Evolutionary conservation across 2,329 filamentous ascomycete genomes (phyloP).

Genomic region (Graphilbum sp.): DNA sequence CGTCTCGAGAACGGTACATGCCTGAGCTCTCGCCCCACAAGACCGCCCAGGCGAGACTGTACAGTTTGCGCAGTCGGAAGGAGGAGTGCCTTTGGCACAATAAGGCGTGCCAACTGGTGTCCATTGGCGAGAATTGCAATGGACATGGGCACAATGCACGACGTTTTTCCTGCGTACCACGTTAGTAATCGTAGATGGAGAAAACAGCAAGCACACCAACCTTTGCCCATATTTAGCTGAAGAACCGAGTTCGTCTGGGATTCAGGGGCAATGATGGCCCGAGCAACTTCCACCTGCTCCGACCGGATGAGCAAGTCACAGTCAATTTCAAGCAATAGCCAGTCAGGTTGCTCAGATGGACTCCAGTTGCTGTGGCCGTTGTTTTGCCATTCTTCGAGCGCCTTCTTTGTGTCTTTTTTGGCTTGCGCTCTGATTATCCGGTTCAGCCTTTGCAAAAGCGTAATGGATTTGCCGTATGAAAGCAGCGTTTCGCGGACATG

Average conservation of each 20-base stretch:
- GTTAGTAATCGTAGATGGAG: neutral
- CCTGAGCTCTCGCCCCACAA: conserved; percentile 33
- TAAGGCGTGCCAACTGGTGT: conserved; percentile 29
- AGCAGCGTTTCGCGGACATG: conserved; percentile 24
- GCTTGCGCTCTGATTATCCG: conserved; percentile 21
- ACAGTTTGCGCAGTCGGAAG: conserved; percentile 41
- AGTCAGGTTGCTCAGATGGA: conserved; percentile 37
- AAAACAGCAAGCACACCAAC: conserved; percentile 13
- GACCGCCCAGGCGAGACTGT: conserved; percentile 34
- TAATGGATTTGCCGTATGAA: conserved; percentile 24
- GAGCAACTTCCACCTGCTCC: conserved; percentile 45
- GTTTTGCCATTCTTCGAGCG: conserved; percentile 27
- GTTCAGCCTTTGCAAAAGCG: conserved; percentile 25
- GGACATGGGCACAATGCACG: conserved; percentile 37
- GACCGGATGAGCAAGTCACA: conserved; percentile 43
- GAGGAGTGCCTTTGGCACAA: conserved; percentile 39
- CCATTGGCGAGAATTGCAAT: conserved; percentile 27
- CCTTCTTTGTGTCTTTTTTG: conserved; percentile 12
- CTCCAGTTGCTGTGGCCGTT: conserved; percentile 40
- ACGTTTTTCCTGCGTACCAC: conserved; percentile 39
- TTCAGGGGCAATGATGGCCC: conserved; percentile 37
- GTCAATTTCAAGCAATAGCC: conserved; percentile 52
- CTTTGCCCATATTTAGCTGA: conserved; percentile 53
- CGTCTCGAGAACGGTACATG: conserved; percentile 43
- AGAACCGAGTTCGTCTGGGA: conserved; percentile 40